These are phyloP conservation scores for Venturia pyrina DNA, from an alignment of 2,329 filamentous ascomycete genomes.

Conservation along the genomic window DNA sequence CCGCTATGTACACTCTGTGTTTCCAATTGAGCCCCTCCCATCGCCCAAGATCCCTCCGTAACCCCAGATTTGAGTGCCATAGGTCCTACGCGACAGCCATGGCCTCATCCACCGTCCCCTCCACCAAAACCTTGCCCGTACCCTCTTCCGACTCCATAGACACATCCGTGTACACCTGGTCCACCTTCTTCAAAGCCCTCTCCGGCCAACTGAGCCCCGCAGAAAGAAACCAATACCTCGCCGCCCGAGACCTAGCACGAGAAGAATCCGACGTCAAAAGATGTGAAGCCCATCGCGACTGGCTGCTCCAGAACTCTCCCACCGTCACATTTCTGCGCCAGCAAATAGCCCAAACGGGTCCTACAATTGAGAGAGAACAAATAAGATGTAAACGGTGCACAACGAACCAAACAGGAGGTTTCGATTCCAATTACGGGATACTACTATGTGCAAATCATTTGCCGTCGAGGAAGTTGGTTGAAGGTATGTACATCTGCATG, in stretches of 20 bases:
- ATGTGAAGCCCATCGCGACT: conserved; percentile 76
- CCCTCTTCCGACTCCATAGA: conserved; percentile 14
- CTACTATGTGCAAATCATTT: conserved; percentile 89
- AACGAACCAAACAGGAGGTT: conserved; percentile 66
- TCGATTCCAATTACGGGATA: conserved; percentile 78
- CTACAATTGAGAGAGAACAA: conserved; percentile 60
- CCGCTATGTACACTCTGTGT: too few species aligned
- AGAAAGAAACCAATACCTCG: conserved; percentile 66
- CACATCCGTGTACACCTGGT: conserved; percentile 49
- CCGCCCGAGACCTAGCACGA: conserved; percentile 62
- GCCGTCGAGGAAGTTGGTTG: conserved; percentile 66
- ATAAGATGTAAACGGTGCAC: conserved; percentile 76
- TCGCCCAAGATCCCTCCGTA: neutral
- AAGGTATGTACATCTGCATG: conserved; percentile 30
- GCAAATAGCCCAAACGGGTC: conserved; percentile 70
- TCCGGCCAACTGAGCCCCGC: conserved; percentile 60
- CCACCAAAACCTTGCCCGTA: neutral
- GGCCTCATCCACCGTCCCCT: neutral
- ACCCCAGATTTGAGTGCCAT: neutral
- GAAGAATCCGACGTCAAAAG: conserved; percentile 69
- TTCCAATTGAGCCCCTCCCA: neutral
- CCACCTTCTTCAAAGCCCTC: conserved; percentile 78
- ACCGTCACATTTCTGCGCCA: conserved; percentile 78
- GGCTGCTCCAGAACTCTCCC: conserved; percentile 60
- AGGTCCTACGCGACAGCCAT: neutral